Conservation (phyloP, 345 rosid genomes). For the Rubroshorea leprosula region DNA sequence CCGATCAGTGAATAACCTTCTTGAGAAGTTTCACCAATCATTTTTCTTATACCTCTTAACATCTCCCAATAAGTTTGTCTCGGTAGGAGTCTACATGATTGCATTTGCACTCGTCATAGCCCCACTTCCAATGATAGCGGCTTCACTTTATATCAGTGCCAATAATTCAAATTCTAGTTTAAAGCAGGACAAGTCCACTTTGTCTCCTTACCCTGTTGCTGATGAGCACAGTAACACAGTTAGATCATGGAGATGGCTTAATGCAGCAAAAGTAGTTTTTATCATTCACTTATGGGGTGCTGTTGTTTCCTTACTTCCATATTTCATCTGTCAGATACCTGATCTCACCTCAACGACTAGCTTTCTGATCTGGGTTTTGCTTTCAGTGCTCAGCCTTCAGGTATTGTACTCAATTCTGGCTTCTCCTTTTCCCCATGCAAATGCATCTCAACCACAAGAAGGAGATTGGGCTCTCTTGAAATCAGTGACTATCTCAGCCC, state of each 20-base stretch:
- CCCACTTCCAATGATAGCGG: constrained; percentile 84
- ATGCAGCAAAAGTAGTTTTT: constrained; percentile 67
- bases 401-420: constrained; percentile 40
- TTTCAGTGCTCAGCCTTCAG: constrained; percentile 48
- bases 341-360: constrained; percentile 44
- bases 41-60: constrained; percentile 84
- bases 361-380: constrained; percentile 50
- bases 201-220: no score
- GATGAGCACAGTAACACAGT: constrained; percentile 21
- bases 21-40: constrained; percentile 97
- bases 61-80: constrained; percentile 80
- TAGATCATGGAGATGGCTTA: constrained; percentile 78
- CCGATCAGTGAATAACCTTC: constrained; percentile 88
- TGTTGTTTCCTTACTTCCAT: constrained; percentile 59
- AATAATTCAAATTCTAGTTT: constrained; percentile 28
- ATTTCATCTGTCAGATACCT: constrained; percentile 52
- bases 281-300: constrained; percentile 69
- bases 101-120: constrained; percentile 86
- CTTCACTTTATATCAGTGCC: constrained; percentile 66
- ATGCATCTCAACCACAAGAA: constrained; percentile 26
- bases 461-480: constrained; percentile 64
- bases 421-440: constrained; percentile 29
- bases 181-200: no score
- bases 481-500: constrained; percentile 73
- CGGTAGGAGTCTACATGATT: constrained; percentile 95